Conservation (phyloP, 441 rosid species). For the Capsella rubella region DNA sequence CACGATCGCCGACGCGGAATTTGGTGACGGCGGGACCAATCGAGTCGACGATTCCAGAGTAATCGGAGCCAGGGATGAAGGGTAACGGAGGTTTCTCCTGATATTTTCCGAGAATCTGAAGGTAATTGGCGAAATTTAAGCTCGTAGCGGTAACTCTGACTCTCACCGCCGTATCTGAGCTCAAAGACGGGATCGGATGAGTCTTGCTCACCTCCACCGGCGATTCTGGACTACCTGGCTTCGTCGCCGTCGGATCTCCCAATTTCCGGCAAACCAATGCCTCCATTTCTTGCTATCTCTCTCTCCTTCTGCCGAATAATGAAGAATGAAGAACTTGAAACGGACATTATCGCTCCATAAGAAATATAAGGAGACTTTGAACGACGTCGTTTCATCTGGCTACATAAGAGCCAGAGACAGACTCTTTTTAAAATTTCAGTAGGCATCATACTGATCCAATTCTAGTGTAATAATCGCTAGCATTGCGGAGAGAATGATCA, state of each 20-base stretch:
- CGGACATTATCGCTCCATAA: not conserved
- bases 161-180: slow-evolving; percentile 65
- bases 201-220: slow-evolving; percentile 56
- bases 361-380: not conserved
- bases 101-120: slow-evolving; percentile 88
- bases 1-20: slow-evolving; percentile 78
- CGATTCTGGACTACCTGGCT: slow-evolving; percentile 45
- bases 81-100: slow-evolving; percentile 87
- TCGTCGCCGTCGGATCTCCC: slow-evolving; percentile 73
- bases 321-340: not conserved
- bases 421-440: too few relatives aligned
- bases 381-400: slow-evolving; percentile 3
- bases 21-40: slow-evolving; percentile 66
- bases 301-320: not conserved
- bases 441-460: too few relatives aligned
- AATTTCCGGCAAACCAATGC: slow-evolving; percentile 74
- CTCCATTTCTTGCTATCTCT: slow-evolving; percentile 54
- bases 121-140: slow-evolving; percentile 86
- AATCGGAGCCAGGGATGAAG: slow-evolving; percentile 94
- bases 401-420: too few relatives aligned
- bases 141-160: slow-evolving; percentile 85
- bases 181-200: slow-evolving; percentile 65
- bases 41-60: slow-evolving; percentile 75
- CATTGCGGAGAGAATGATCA: too few relatives aligned
- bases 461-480: too few relatives aligned